Conservation (phyloP, 1,139 yeast species). For the Geotrichum restrictum region DNA sequence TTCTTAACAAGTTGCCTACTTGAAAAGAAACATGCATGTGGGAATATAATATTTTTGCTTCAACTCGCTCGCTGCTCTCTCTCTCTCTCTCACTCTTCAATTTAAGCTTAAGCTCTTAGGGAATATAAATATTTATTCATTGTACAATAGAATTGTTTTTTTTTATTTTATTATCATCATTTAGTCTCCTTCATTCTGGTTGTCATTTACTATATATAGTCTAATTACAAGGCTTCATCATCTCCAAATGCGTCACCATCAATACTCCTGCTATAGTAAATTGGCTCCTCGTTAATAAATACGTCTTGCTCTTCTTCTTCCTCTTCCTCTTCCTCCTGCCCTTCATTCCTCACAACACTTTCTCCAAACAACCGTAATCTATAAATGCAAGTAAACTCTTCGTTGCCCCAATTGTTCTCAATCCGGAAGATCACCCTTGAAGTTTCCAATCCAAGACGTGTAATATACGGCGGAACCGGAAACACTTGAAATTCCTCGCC, state of each 20-base stretch:
- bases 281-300: background rate
- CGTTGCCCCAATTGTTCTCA: conserved; percentile 38
- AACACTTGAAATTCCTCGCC: conserved; percentile 33
- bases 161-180: background rate
- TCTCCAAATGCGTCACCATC: background rate
- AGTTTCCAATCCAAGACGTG: conserved; percentile 23
- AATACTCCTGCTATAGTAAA: background rate
- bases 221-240: background rate
- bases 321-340: background rate
- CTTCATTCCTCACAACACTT: background rate
- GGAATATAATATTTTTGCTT: too few species aligned
- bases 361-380: conserved; percentile 36
- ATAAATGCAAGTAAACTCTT: conserved; percentile 37
- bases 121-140: background rate
- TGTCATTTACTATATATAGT: too few species aligned
- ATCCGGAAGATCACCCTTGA: conserved; percentile 29
- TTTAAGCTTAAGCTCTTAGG: too few species aligned
- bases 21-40: background rate
- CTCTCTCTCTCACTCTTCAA: too few species aligned
- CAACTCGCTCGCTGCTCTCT: too few species aligned
- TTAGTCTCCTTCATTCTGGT: background rate
- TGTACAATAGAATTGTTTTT: background rate
- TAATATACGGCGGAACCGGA: conserved; percentile 28
- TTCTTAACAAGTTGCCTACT: background rate
- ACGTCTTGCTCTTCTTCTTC: background rate